Evolutionary conservation across 2,329 filamentous ascomycete species (phyloP).

Genomic region (Metarhizium guizhouense): DNA sequence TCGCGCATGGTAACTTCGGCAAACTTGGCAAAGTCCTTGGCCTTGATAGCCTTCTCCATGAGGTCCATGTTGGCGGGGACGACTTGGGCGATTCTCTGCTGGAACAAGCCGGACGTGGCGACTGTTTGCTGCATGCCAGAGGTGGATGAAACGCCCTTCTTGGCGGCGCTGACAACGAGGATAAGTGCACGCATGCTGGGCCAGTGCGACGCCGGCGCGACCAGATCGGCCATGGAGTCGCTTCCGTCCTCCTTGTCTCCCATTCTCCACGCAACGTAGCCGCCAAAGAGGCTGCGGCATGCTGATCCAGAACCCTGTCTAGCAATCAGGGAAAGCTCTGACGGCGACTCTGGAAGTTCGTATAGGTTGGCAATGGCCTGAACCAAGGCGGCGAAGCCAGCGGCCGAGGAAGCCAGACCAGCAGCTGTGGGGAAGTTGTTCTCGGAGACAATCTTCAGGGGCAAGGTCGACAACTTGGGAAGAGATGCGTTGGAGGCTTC

Average conservation of each 20-base stretch:
- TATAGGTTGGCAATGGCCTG: slow-evolving; percentile 89
- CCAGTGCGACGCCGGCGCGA: slow-evolving; percentile 87
- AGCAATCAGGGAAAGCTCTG: slow-evolving; percentile 80
- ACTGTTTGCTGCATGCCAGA: slow-evolving; percentile 97
- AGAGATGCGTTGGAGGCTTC: slow-evolving; percentile 64
- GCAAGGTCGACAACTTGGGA: slow-evolving; percentile 70
- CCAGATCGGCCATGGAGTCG: slow-evolving; percentile 81
- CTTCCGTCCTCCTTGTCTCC: slow-evolving; percentile 67
- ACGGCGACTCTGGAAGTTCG: slow-evolving; percentile 68
- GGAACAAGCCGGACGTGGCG: slow-evolving; percentile 80
- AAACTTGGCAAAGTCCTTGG: slow-evolving; percentile 76
- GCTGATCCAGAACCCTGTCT: slow-evolving; percentile 92
- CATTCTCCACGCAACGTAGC: slow-evolving; percentile 91
- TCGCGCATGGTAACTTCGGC: slow-evolving; percentile 92
- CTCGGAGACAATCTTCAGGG: slow-evolving; percentile 81
- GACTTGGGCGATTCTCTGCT: slow-evolving; percentile 61
- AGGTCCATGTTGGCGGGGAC: slow-evolving; percentile 75
- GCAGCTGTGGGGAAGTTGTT: slow-evolving; percentile 99
- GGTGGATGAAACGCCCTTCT: slow-evolving; percentile 91
- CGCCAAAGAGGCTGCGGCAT: slow-evolving; percentile 86
- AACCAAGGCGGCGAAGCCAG: slow-evolving; percentile 62
- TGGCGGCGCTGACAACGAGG: slow-evolving; percentile 83
- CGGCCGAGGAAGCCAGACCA: slow-evolving; percentile 67
- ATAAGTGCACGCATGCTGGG: slow-evolving; percentile 89
- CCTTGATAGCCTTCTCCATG: slow-evolving; percentile 75